phyloP scores from a whole-genome alignment of 257 asterid species.

The Echium plantagineum region DNA sequence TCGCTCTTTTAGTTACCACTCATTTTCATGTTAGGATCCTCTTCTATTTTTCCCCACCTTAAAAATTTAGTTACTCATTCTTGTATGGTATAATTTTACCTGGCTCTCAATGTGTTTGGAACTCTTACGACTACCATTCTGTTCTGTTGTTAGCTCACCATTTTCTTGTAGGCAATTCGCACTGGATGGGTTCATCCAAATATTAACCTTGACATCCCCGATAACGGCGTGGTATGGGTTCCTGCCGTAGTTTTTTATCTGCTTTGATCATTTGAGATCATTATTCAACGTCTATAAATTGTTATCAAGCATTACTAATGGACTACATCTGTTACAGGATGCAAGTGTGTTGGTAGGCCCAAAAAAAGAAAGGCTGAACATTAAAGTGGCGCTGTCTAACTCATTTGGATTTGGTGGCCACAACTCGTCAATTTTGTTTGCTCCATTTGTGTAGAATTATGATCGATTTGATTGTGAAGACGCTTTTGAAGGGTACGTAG shows the following conservation, averaged over 20 bases:
- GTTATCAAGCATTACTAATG: slow-evolving; percentile 6
- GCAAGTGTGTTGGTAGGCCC: slow-evolving; percentile 62
- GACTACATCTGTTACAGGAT: slow-evolving; percentile 41
- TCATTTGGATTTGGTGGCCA: slow-evolving; percentile 96
- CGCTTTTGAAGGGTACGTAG: slow-evolving; percentile 28
- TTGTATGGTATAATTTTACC: background rate
- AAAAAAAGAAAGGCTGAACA: slow-evolving; percentile 49
- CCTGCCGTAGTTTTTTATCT: slow-evolving; percentile 1
- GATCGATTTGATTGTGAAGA: slow-evolving; percentile 10
- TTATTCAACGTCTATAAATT: slow-evolving; percentile 4
- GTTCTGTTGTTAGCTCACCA: slow-evolving; percentile 1
- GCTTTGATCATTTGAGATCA: background rate
- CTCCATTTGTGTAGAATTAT: slow-evolving; percentile 57
- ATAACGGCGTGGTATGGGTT: slow-evolving; percentile 74
- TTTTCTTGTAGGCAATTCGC: slow-evolving; percentile 66
- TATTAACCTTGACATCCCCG: slow-evolving; percentile 88
- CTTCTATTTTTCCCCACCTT: too few species aligned
- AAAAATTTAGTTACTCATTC: too few species aligned
- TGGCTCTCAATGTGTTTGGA: background rate
- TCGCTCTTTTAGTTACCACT: too few species aligned
- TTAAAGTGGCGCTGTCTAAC: slow-evolving; percentile 83
- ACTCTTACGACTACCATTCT: background rate
- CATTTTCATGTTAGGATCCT: too few species aligned
- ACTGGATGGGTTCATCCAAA: slow-evolving; percentile 98
- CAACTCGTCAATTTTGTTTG: slow-evolving; percentile 78